phyloP scores from a whole-genome alignment of 1,139 yeast genomes.

The Arxiozyma telluris region DNA sequence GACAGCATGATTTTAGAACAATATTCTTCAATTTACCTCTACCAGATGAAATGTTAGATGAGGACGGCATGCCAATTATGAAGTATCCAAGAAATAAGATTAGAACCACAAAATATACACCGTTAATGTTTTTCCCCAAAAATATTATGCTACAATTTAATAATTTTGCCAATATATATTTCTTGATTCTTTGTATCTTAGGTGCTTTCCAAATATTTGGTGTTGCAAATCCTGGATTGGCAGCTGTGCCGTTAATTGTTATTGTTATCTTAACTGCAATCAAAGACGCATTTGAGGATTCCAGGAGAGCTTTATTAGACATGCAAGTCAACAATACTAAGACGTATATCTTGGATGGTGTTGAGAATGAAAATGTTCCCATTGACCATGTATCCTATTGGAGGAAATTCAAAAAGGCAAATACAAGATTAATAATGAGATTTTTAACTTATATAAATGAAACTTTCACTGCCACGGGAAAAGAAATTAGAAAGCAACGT shows the following conservation, averaged over 20 bases:
- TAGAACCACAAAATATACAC: conserved; percentile 93
- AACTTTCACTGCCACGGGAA: conserved; percentile 34
- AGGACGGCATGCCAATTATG: conserved; percentile 49
- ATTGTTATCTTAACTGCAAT: conserved; percentile 85
- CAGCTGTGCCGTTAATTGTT: conserved; percentile 89
- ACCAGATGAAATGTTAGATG: conserved; percentile 55
- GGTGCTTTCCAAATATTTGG: conserved; percentile 90
- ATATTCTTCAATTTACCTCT: conserved; percentile 61
- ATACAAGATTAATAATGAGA: conserved; percentile 31
- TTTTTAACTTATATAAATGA: conserved; percentile 28
- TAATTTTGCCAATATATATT: conserved; percentile 84
- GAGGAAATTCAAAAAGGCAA: conserved; percentile 53
- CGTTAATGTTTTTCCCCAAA: conserved; percentile 79
- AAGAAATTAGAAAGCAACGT: conserved; percentile 23
- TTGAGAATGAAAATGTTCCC: conserved; percentile 64
- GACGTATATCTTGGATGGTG: conserved; percentile 65
- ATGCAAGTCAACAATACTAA: conserved; percentile 80
- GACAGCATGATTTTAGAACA: conserved; percentile 36
- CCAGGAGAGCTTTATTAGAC: conserved; percentile 72
- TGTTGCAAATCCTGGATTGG: conserved; percentile 78
- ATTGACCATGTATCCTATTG: conserved; percentile 48
- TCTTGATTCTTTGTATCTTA: conserved; percentile 67
- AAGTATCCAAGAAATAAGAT: conserved; percentile 79
- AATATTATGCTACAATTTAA: conserved; percentile 71
- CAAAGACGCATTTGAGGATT: conserved; percentile 93